phyloP scores from a whole-genome alignment of 768 basidiomycete species.

The Amanita phalloides region DNA sequence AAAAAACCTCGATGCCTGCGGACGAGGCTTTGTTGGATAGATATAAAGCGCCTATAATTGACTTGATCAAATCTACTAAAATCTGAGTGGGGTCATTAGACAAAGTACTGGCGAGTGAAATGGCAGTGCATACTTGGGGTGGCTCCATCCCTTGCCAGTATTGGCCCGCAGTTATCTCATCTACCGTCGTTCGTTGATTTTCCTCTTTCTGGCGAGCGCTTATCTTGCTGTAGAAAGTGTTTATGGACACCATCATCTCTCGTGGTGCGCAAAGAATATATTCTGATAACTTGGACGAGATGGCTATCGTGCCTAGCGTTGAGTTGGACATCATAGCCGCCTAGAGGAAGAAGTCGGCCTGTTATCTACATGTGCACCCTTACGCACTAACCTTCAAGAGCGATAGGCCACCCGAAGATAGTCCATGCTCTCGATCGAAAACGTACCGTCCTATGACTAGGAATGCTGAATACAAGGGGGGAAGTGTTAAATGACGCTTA shows the following conservation, averaged over 20 bases:
- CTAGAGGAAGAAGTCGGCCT: constrained; percentile 24
- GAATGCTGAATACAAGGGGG: background rate
- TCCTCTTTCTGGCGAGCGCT: constrained; percentile 36
- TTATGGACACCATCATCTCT: constrained; percentile 37
- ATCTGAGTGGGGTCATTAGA: constrained; percentile 27
- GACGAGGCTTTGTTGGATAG: constrained; percentile 64
- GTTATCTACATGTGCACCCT: constrained; percentile 6
- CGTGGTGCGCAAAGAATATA: constrained; percentile 50
- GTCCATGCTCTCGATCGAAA: constrained; percentile 46
- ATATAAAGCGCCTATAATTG: constrained; percentile 69
- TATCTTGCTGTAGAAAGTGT: constrained; percentile 40
- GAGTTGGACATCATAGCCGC: constrained; percentile 82
- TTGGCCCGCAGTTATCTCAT: constrained; percentile 47
- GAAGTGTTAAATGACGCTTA: constrained; percentile 24
- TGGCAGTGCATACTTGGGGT: constrained; percentile 48
- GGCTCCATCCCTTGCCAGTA: constrained; percentile 73
- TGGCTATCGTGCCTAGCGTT: constrained; percentile 65
- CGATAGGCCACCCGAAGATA: constrained; percentile 71
- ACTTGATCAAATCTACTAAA: constrained; percentile 73
- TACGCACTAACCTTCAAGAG: constrained; percentile 50
- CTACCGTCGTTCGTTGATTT: constrained; percentile 31
- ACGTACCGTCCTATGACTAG: constrained; percentile 69
- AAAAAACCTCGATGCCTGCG: constrained; percentile 51
- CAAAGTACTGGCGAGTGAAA: background rate
- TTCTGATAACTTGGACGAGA: constrained; percentile 54